A percentile compares a stretch with the other conserved stretches of the same genome.
Conservation (phyloP, 805 yeast genomes). For the Yamadazyma laniorum region DNA sequence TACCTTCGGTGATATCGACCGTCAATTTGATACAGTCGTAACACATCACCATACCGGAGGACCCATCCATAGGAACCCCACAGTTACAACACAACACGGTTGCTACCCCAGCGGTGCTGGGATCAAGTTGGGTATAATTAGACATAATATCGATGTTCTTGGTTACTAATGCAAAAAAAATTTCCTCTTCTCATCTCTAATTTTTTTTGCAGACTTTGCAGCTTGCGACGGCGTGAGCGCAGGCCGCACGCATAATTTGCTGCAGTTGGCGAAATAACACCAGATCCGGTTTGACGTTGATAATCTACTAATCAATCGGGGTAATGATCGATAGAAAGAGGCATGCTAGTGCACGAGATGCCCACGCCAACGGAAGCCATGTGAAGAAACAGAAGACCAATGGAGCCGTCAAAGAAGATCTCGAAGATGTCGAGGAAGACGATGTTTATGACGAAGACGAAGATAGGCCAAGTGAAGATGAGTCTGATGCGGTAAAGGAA, state of each 20-base stretch:
- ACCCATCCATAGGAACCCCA: conserved; percentile 98
- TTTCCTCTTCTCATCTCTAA: conserved; percentile 1
- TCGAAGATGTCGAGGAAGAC: conserved; percentile 27
- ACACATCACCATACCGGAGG: conserved; percentile 91
- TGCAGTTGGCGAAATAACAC: no score
- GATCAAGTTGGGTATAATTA: conserved; percentile 45
- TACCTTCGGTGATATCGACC: conserved; percentile 89
- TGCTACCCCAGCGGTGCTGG: conserved; percentile 43
- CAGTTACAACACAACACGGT: conserved; percentile 97
- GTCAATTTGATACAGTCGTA: conserved; percentile 93
- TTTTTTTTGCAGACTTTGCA: not conserved
- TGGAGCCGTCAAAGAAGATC: not conserved
- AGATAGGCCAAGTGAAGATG: conserved; percentile 6
- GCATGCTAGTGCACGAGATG: conserved; percentile 15
- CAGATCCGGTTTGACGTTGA: no score
- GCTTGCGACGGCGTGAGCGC: no score
- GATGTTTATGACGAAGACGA: conserved; percentile 9
- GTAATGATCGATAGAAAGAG: conserved; percentile 37
- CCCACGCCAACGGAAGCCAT: not conserved
- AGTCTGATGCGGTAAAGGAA: conserved; percentile 22
- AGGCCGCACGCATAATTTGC: no score
- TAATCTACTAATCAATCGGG: not conserved
- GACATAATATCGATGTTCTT: conserved; percentile 31
- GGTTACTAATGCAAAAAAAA: conserved; percentile 2
- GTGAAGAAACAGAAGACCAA: conserved; percentile 3